Conservation (phyloP, 225 moss, liverwort and hornwort species). For the Sphagnum tenellum region DNA sequence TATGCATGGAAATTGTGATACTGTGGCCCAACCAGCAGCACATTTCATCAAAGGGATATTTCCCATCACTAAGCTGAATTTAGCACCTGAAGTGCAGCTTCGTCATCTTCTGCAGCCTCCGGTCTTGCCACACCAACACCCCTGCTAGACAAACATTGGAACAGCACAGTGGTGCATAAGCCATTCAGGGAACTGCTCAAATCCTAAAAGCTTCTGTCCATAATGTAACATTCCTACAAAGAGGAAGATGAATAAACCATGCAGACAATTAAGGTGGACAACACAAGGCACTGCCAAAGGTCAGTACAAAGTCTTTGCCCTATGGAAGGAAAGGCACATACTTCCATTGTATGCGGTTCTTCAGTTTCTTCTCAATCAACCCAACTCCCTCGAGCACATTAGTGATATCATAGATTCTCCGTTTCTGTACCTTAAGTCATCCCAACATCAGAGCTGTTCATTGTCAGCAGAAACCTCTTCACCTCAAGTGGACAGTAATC, state of each 20-base stretch:
- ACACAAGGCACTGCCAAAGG: no score
- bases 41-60: background rate
- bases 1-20: background rate
- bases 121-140: conserved; percentile 35
- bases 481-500: no score
- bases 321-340: conserved; percentile 8
- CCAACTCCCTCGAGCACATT: conserved; percentile 60
- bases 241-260: no score
- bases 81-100: conserved; percentile 35
- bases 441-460: background rate
- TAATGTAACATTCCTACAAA: no score
- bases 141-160: conserved; percentile 7
- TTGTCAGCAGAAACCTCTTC: no score
- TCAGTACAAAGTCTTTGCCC: no score
- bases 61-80: background rate
- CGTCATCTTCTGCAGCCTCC: conserved; percentile 35
- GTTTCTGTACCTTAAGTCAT: conserved; percentile 35
- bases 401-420: conserved; percentile 60
- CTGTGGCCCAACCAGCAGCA: background rate
- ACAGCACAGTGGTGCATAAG: no score
- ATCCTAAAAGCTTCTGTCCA: no score
- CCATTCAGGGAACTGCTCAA: no score
- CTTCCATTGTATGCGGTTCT: conserved; percentile 62
- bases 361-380: conserved; percentile 61
- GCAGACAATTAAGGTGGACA: no score